These are phyloP conservation scores for Podaxis sp. DNA, from an alignment of 768 basidiomycete species.

Conservation along the genomic window DNA sequence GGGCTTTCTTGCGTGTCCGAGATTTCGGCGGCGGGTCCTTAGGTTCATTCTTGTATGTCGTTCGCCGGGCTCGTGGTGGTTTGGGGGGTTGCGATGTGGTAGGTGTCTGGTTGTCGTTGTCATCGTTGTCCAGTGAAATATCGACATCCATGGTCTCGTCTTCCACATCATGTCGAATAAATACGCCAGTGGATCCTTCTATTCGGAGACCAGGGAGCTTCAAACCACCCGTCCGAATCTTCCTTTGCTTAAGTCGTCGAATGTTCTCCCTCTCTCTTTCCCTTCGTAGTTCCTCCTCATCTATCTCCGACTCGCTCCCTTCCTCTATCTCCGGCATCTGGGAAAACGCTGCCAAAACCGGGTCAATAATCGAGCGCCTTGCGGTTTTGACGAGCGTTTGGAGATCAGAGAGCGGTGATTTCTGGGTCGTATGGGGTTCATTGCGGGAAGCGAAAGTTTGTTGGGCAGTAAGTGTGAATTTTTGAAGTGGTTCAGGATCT, in stretches of 20 bases:
- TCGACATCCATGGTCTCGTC: conserved; percentile 66
- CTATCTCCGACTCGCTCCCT: conserved; percentile 26
- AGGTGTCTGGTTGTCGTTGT: background rate
- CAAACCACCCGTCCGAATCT: conserved; percentile 35
- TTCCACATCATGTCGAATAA: conserved; percentile 52
- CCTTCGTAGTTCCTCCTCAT: conserved; percentile 35
- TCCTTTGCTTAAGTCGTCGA: conserved; percentile 54
- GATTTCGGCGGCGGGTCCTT: background rate
- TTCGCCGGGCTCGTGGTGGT: background rate
- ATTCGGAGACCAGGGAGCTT: conserved; percentile 23
- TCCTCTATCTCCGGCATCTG: conserved; percentile 35
- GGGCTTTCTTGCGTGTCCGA: conserved; percentile 8
- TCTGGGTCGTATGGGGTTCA: conserved; percentile 37
- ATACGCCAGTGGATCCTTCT: conserved; percentile 38
- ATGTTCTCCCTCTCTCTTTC: conserved; percentile 51
- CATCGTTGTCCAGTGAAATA: conserved; percentile 37
- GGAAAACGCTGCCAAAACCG: conserved; percentile 35
- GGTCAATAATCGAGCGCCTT: conserved; percentile 49
- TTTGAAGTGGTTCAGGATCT: conserved; percentile 57
- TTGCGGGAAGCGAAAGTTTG: conserved; percentile 32
- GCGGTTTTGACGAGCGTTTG: conserved; percentile 58
- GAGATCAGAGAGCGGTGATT: conserved; percentile 48
- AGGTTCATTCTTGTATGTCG: background rate
- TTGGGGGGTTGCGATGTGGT: background rate
- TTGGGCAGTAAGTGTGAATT: conserved; percentile 39